Percentiles rank a stretch among this genome's conserved stretches.
Conservation (phyloP, 2,329 filamentous ascomycete species). For the Lanzia echinophila region DNA sequence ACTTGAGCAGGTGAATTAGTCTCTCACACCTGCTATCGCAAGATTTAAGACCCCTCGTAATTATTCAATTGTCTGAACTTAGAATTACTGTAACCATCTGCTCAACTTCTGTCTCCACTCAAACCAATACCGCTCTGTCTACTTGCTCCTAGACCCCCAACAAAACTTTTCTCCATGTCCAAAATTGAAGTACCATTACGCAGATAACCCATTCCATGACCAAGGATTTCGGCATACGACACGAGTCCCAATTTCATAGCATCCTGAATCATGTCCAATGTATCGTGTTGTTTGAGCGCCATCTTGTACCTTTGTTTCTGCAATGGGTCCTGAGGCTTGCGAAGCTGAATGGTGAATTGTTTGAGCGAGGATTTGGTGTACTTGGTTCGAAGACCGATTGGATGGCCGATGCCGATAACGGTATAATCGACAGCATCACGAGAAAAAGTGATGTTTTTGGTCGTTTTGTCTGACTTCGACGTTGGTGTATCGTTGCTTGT, state of each 20-base stretch:
- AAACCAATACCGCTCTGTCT: slow-evolving; percentile 7
- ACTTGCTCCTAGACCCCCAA: slow-evolving; percentile 9
- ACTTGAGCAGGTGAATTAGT: no score
- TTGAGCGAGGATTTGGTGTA: slow-evolving; percentile 4
- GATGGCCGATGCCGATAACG: slow-evolving; percentile 8
- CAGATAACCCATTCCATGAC: slow-evolving; percentile 8
- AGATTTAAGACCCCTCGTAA: no score
- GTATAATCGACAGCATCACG: slow-evolving; percentile 10
- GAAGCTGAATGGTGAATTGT: slow-evolving; percentile 11
- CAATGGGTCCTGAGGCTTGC: slow-evolving; percentile 8
- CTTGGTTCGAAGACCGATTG: slow-evolving; percentile 10
- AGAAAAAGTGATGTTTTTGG: slow-evolving; percentile 8
- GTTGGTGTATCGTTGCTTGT: neutral
- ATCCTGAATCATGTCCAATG: slow-evolving; percentile 14
- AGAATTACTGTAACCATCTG: no score
- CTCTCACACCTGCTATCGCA: no score
- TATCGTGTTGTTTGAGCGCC: slow-evolving; percentile 13
- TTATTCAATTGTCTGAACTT: no score
- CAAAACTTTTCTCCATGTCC: slow-evolving; percentile 11
- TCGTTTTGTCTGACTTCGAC: slow-evolving; percentile 1
- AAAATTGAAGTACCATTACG: slow-evolving; percentile 8
- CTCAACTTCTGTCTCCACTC: slow-evolving; percentile 10
- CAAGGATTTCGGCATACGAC: slow-evolving; percentile 12
- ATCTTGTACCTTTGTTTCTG: slow-evolving; percentile 11
- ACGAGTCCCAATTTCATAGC: slow-evolving; percentile 12